These are phyloP conservation scores for Sparassis latifolia DNA, from an alignment of 1,284 basidiomycete genomes.

Conservation along the genomic window DNA sequence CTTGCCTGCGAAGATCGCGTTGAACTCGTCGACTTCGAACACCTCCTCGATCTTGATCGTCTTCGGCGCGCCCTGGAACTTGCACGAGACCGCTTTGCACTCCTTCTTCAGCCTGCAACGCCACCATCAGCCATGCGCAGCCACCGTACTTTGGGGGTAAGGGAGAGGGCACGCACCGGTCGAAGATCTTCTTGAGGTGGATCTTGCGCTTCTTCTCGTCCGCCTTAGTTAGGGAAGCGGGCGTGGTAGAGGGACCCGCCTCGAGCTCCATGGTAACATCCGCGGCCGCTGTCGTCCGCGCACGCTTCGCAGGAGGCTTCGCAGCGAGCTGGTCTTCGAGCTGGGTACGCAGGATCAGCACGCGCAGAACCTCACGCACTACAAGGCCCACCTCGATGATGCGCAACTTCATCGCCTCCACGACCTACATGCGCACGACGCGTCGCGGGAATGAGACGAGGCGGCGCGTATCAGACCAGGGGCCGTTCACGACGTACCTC, in stretches of 20 bases:
- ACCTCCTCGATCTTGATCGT: constrained; percentile 17
- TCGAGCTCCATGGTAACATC: constrained; percentile 12
- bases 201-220: constrained; percentile 35
- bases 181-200: constrained; percentile 34
- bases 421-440: constrained; percentile 8
- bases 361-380: background rate
- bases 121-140: background rate
- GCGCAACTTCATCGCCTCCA: constrained; percentile 32
- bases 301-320: constrained; percentile 9
- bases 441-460: too few species aligned
- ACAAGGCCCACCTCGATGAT: constrained; percentile 26
- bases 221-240: constrained; percentile 22
- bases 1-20: constrained; percentile 30
- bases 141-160: background rate
- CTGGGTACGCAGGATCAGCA: constrained; percentile 11
- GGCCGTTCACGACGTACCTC: too few species aligned
- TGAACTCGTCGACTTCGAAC: constrained; percentile 29
- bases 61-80: constrained; percentile 32
- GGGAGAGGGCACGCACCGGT: constrained; percentile 20
- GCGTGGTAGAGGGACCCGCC: constrained; percentile 9
- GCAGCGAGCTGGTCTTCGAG: constrained; percentile 32
- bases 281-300: constrained; percentile 26
- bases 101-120: constrained; percentile 32
- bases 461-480: too few species aligned
- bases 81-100: constrained; percentile 30